Percentiles rank a stretch among this genome's conserved stretches.
phyloP scores from a whole-genome alignment of 2,329 filamentous ascomycete species.

The Talaromyces piceae region DNA sequence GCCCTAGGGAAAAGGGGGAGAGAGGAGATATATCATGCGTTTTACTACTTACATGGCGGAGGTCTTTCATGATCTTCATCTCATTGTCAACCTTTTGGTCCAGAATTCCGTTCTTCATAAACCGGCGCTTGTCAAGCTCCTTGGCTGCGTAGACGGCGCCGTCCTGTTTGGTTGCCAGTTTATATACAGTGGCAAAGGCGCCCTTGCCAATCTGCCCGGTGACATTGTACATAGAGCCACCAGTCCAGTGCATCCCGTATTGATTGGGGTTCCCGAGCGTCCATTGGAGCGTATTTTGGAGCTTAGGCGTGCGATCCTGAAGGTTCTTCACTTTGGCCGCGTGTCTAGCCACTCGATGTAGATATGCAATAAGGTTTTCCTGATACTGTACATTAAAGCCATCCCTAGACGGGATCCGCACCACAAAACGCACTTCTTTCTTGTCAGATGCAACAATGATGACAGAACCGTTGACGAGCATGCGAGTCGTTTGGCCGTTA shows the following conservation, averaged over 20 bases:
- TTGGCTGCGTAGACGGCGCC: slow-evolving; percentile 84
- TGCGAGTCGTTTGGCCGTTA: slow-evolving; percentile 47
- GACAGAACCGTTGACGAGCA: slow-evolving; percentile 64
- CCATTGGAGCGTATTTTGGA: slow-evolving; percentile 24
- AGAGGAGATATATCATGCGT: no score
- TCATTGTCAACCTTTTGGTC: slow-evolving; percentile 94
- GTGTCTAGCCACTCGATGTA: slow-evolving; percentile 35
- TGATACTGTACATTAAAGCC: slow-evolving; percentile 61
- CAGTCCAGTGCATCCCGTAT: slow-evolving; percentile 69
- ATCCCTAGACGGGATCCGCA: slow-evolving; percentile 72
- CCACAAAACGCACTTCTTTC: slow-evolving; percentile 70
- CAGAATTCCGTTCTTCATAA: slow-evolving; percentile 84
- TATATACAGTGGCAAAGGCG: slow-evolving; percentile 90
- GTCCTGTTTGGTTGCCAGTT: slow-evolving; percentile 76
- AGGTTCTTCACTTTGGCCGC: slow-evolving; percentile 17
- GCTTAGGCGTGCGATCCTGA: slow-evolving; percentile 17
- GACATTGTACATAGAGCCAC: slow-evolving; percentile 76
- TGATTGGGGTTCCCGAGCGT: slow-evolving; percentile 30
- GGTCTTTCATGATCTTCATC: slow-evolving; percentile 86
- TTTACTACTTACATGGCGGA: slow-evolving; percentile 63
- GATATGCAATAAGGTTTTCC: slow-evolving; percentile 62
- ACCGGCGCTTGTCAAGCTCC: slow-evolving; percentile 84
- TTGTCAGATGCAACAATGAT: slow-evolving; percentile 58
- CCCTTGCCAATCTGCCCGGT: slow-evolving; percentile 79
- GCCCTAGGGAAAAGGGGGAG: no score